Base-by-base conservation (phyloP, 1,284 basidiomycete species). In the Cutaneotrichosporon cyanovorans region DNA sequence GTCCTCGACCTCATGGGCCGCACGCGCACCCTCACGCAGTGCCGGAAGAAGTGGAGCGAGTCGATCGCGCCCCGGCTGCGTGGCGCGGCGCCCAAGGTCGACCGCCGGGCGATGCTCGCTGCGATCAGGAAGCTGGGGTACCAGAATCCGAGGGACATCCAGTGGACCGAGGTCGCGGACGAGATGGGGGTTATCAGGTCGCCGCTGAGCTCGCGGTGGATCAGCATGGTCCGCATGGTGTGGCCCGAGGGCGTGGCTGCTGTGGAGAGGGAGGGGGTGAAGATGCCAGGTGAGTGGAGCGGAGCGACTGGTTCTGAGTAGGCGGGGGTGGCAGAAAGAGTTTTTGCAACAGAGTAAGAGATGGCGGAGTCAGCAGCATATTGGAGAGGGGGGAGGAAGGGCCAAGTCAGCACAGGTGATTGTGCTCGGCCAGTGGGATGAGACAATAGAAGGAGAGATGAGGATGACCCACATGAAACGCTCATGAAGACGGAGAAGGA, bases 1-100 rank as follows among this genome's bases (percentile, higher is more conserved):
- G 57, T 65, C 3, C 36, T 42, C 8, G 36, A 46, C 15, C 46
- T 50, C 37, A 58, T 63, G 59, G 56, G 53, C 28, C 55, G 58
- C 19, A 53, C 36, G 30, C 45, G 60, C 11, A 48, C 55, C 2
- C 33, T 48, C 14, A 57, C 52, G 44, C 57, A 61, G 46, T 60
- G 59, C 34, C 42, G 62, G 25, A 59, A 61, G 49, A 62, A 64
- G 45, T 64, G 62, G 62, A 28, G 8, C 25, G 25, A 28, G 25
- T 28, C 25, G 7, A 42, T 46, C 37, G 36, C 35, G n/a, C 49
- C 44, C 9, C 25, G 25, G n/a, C 40, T 50, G 9, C 19, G 28
- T 14, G 49, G 44, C 25, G 25, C 25, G 25, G 25, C 25, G 15
- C 21, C 42, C 23, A 37, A 35, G n/a, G 48, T 45, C 19, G 9